Conservation (phyloP, 257 asterid genomes). For the Rehmannia glutinosa region DNA sequence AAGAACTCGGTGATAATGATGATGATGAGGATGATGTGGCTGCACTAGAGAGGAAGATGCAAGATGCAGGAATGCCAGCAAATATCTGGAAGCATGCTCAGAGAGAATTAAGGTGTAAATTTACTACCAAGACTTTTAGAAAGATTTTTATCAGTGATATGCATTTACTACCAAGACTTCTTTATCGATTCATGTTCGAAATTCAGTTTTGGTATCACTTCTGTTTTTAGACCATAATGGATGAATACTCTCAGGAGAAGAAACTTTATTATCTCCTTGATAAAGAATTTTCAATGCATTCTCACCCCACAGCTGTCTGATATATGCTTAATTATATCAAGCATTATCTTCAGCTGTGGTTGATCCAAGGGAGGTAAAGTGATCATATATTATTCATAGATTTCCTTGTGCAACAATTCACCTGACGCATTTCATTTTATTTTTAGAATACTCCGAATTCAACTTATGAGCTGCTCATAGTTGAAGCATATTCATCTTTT, state of each 20-base stretch:
- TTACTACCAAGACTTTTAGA: neutral
- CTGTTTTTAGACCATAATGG: neutral
- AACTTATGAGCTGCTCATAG: conserved; percentile 5
- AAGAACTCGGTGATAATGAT: conserved; percentile 96
- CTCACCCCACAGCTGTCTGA: conserved; percentile 2
- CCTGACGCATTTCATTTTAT: conserved; percentile 1
- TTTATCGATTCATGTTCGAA: neutral
- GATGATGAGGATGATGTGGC: conserved; percentile 97
- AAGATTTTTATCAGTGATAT: neutral
- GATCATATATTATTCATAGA: conserved; percentile 1
- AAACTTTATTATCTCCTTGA: neutral
- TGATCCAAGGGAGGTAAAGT: conserved; percentile 13
- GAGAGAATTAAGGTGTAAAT: conserved; percentile 75
- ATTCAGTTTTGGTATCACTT: conserved; percentile 1
- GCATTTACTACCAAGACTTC: conserved; percentile 1
- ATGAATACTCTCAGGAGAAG: conserved; percentile 7
- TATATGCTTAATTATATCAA: neutral
- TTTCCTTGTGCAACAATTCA: neutral
- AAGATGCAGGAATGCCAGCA: conserved; percentile 93
- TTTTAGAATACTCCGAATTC: conserved; percentile 3
- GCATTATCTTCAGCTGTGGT: neutral
- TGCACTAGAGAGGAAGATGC: conserved; percentile 94
- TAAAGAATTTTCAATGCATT: neutral
- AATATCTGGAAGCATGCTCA: conserved; percentile 95
- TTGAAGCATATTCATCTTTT: neutral